Evolutionary conservation across 805 yeast genomes (phyloP).

Genomic region (Pichia cephalocereana): DNA sequence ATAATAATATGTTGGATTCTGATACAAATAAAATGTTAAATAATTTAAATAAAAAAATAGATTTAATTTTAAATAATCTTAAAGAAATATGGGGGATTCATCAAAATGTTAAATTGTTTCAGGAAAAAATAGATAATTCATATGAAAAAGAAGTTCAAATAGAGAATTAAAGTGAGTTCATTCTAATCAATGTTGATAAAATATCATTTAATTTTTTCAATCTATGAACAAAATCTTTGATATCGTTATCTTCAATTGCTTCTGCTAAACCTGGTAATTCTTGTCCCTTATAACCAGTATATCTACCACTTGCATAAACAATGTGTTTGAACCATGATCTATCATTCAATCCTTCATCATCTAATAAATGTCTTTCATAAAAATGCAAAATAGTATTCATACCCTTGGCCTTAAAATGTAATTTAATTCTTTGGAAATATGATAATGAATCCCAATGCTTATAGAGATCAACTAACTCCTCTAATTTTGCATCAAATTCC

Average conservation of each 20-base stretch:
- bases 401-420: conserved; percentile 16
- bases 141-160: not conserved
- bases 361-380: conserved; percentile 38
- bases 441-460: conserved; percentile 18
- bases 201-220: conserved; percentile 10
- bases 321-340: conserved; percentile 53
- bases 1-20: conserved; percentile 2
- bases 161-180: not conserved
- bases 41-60: not conserved
- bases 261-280: conserved; percentile 47
- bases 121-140: not conserved
- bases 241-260: conserved; percentile 39
- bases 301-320: conserved; percentile 50
- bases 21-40: conserved; percentile 5
- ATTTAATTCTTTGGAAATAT: conserved; percentile 20
- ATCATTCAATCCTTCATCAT: conserved; percentile 38
- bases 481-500: conserved; percentile 20
- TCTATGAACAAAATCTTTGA: conserved; percentile 24
- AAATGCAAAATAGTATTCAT: conserved; percentile 32
- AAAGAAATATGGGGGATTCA: not conserved
- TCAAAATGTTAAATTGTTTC: not conserved
- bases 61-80: not conserved
- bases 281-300: conserved; percentile 55
- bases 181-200: conserved; percentile 4
- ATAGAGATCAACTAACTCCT: conserved; percentile 15